Base-by-base conservation (phyloP, 306 rosid species). In the Rosa lucieae region DNA sequence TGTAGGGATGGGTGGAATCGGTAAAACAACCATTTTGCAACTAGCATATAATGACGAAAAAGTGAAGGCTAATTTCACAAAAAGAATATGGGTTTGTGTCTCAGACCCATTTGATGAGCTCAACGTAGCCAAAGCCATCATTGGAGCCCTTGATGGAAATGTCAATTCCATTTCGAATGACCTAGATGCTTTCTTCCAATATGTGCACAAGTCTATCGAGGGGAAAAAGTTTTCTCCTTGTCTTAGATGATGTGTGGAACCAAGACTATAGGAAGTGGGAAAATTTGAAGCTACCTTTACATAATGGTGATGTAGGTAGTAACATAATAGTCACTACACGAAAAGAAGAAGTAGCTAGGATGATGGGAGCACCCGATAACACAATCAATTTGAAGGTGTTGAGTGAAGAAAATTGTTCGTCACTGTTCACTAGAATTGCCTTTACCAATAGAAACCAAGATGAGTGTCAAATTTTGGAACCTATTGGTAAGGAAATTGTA, bases 1-100 rank as follows among this genome's bases (percentile, higher is more conserved):
- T 15, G 82, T 70, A 18, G 82, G 82, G 61, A 55, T 70, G 49
- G 81, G 82, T 1, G 82, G 77, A 15, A 48, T 78, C 1, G 82
- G 82, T 0, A 78, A 78, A 20, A 78, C 77, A 0, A 70, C 77
- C 23, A 61, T 78, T 26, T 77, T 77, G 18, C 70, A 78, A 5
- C 49, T 78, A 3, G 82, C 20, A 1, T 78, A 43, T 48, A 43
- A 78, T 46, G 77, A 78, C 18, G 82, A 26, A 0, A 15, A 12
- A 23, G 71, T 78, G 15, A 43, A 59, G 21, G 14, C 5, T 21
- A 70, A 29, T 71, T 70, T 43, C 49, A 44, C 11, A 15, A 29
- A 14, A 18, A 52, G 71, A 58, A 61, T 58, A 14, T 78, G 82
- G 77, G 77, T 70, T 23, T 78, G 77, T 47, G 82, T 79, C 5